Conservation (phyloP, 2,329 filamentous ascomycete genomes). For the Anthostomella pinea region DNA sequence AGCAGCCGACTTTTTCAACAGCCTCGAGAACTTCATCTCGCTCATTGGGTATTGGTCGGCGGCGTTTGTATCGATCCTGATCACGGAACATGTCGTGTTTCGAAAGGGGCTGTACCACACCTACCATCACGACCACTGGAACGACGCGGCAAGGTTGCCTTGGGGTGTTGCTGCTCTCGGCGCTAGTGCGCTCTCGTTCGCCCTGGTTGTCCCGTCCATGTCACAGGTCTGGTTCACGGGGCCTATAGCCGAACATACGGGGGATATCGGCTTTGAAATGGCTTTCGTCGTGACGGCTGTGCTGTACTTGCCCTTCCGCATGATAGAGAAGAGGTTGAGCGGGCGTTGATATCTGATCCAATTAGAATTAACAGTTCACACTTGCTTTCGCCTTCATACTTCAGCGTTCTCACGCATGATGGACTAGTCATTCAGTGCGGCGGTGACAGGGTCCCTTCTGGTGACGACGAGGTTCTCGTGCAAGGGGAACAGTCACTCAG, state of each 20-base stretch:
- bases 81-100: slow-evolving; percentile 39
- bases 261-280: slow-evolving; percentile 65
- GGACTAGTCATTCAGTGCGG: too few relatives aligned
- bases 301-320: slow-evolving; percentile 42
- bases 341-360: too few relatives aligned
- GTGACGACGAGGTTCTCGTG: too few relatives aligned
- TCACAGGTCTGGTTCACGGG: slow-evolving; percentile 60
- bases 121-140: slow-evolving; percentile 38
- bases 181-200: slow-evolving; percentile 37
- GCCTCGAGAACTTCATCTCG: slow-evolving; percentile 54
- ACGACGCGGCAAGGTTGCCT: slow-evolving; percentile 37
- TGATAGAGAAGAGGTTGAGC: slow-evolving; percentile 34
- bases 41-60: slow-evolving; percentile 60
- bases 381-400: too few relatives aligned
- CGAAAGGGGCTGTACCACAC: slow-evolving; percentile 32
- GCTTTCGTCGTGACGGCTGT: slow-evolving; percentile 49
- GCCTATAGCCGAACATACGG: slow-evolving; percentile 56
- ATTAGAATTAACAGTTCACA: too few relatives aligned
- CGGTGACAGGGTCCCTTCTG: too few relatives aligned
- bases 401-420: too few relatives aligned
- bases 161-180: slow-evolving; percentile 38
- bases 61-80: slow-evolving; percentile 50
- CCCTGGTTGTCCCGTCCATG: slow-evolving; percentile 57
- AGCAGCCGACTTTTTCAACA: slow-evolving; percentile 54
- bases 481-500: too few relatives aligned